These are phyloP conservation scores for Fusarium lyarnte DNA, from an alignment of 2,329 filamentous ascomycete genomes.

Conservation along the genomic window DNA sequence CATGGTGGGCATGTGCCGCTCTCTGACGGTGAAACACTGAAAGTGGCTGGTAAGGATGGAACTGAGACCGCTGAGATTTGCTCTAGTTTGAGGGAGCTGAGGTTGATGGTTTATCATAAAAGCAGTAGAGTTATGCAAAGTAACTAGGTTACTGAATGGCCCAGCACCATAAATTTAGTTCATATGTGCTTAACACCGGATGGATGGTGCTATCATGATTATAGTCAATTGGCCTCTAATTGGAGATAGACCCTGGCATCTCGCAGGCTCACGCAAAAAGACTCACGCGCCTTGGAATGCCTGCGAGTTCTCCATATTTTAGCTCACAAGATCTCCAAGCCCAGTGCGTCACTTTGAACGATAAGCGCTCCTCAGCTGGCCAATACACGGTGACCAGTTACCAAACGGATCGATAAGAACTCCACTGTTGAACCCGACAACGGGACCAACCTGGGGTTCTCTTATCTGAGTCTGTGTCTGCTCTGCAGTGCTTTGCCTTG, in stretches of 20 bases:
- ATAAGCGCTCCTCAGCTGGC: constrained; percentile 37
- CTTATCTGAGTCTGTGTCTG: constrained; percentile 8
- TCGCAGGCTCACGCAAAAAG: neutral
- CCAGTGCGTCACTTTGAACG: constrained; percentile 36
- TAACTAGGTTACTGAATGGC: neutral
- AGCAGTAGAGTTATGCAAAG: neutral
- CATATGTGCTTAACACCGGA: neutral
- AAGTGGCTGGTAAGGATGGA: constrained; percentile 21
- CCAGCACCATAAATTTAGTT: neutral
- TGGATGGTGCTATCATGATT: neutral
- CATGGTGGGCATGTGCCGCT: constrained; percentile 25
- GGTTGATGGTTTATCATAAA: neutral
- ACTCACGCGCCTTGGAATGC: constrained; percentile 24
- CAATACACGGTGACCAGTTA: constrained; percentile 37
- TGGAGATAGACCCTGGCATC: constrained; percentile 17
- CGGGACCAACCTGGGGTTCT: constrained; percentile 8
- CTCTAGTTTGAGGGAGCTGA: neutral
- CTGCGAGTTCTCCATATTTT: constrained; percentile 34
- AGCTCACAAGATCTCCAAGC: constrained; percentile 40
- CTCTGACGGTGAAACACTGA: constrained; percentile 35
- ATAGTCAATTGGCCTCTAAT: constrained; percentile 1
- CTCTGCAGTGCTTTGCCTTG: neutral
- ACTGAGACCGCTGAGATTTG: neutral
- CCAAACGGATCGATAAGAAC: constrained; percentile 36
- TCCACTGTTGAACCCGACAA: constrained; percentile 28